Percentiles rank a stretch among this genome's conserved stretches.
Evolutionary conservation across 2,329 filamentous ascomycete genomes (phyloP).

Genomic region (Knoxdaviesia capensis): DNA sequence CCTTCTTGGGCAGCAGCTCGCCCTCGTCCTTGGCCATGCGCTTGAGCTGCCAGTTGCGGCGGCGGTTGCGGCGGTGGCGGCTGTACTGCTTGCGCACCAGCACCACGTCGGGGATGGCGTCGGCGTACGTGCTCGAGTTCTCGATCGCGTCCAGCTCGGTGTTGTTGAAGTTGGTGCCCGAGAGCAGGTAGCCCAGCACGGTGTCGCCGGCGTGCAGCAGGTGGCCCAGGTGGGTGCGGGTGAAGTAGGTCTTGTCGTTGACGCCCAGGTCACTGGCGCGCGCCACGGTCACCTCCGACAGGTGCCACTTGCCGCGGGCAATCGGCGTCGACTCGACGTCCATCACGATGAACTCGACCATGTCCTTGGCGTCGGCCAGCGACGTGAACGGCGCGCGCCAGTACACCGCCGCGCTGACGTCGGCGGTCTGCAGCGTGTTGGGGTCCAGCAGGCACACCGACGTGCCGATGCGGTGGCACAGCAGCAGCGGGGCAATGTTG

Average conservation of each 20-base stretch:
- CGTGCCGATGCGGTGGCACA: slow-evolving; percentile 81
- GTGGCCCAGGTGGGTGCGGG: slow-evolving; percentile 72
- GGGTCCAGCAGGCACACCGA: slow-evolving; percentile 80
- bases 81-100: slow-evolving; percentile 96
- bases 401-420: slow-evolving; percentile 65
- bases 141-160: slow-evolving; percentile 68
- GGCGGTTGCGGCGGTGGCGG: slow-evolving; percentile 57
- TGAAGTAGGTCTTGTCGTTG: slow-evolving; percentile 78
- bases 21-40: slow-evolving; percentile 82
- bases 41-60: slow-evolving; percentile 83
- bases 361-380: slow-evolving; percentile 63
- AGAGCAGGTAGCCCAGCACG: slow-evolving; percentile 82
- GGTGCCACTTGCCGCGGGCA: slow-evolving; percentile 60
- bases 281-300: slow-evolving; percentile 77
- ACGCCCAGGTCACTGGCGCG: slow-evolving; percentile 68
- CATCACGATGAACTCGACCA: slow-evolving; percentile 86
- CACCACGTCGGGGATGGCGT: slow-evolving; percentile 73
- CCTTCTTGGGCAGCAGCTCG: slow-evolving; percentile 67
- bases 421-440: slow-evolving; percentile 74
- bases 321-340: slow-evolving; percentile 69
- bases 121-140: slow-evolving; percentile 51
- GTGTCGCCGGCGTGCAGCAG: slow-evolving; percentile 79
- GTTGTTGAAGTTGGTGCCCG: slow-evolving; percentile 85
- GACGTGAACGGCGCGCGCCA: slow-evolving; percentile 79
- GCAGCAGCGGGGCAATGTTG: slow-evolving; percentile 68